Base-by-base conservation (phyloP, 1,139 yeast genomes). In the Meyerozyma carpophila region DNA sequence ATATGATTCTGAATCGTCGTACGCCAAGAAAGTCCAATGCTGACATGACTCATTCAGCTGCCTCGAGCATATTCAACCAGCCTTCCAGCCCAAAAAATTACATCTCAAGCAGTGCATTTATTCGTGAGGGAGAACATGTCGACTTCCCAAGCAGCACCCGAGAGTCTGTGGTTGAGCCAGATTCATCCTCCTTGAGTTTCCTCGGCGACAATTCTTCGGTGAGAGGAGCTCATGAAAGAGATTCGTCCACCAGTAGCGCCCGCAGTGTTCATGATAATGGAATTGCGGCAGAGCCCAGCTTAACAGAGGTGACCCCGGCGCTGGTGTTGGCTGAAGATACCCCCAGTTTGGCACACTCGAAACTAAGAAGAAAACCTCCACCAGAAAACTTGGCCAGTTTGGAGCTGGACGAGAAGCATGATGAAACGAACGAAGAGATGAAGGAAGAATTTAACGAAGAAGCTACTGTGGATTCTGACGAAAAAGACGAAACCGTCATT, bases 1-100 rank as follows among this genome's bases (percentile, higher is more conserved):
- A 81, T 55, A 82, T 82, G 88, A 82, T 82, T 26, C 70, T 78
- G 42, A 78, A 68, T 41, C 65, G 89, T 54, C 65, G 85, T 51
- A 53, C 61, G 11, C 66, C 69, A 5, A 56, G 74, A 32, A 57
- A 56, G 49, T 43, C 58, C 25, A 52, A 53, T 34, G 26, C 31
- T 36, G 36, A n/a, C 40, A 3, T 7, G 26, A 34, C 37, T 8
- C 10, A 8, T 11, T 21, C 37, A 2, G 14, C 20, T 9, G 16
- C 34, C 10, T 31, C 34, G 5, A 31, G 34, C 16, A 31, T 14
- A 5, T 31, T 11, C 9, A 31, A 14, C 34, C 10, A 31, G 5
- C 14, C 34, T 13, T 11, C 10, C 10, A 13, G 20, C 20, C 14
- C 20, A 5, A 31, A 31, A 16, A 31, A 31, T 31, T 11, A 8